phyloP scores from a whole-genome alignment of 495 filamentous ascomycete species.

The Penicillium maclennaniae region DNA sequence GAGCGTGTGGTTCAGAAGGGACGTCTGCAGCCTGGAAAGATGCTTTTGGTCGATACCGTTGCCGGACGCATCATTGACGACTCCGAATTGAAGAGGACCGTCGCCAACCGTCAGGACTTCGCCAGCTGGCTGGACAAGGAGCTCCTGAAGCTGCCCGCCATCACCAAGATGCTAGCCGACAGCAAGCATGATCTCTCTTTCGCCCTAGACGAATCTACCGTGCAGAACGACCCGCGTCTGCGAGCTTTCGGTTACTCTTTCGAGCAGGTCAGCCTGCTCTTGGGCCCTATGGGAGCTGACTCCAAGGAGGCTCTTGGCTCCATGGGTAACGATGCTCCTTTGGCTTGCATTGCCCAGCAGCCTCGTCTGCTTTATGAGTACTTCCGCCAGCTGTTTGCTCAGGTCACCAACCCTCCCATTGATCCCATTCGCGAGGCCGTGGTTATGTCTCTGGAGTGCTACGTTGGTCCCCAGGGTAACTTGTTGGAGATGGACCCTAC shows the following conservation, averaged over 20 bases:
- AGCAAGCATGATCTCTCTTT: slow-evolving; percentile 60
- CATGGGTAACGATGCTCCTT: slow-evolving; percentile 97
- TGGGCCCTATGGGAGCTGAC: slow-evolving; percentile 96
- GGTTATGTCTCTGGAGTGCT: slow-evolving; percentile 98
- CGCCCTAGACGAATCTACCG: slow-evolving; percentile 62
- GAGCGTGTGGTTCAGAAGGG: slow-evolving; percentile 93
- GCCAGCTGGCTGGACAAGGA: slow-evolving; percentile 83
- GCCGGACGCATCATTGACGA: slow-evolving; percentile 97
- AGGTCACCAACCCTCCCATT: slow-evolving; percentile 98
- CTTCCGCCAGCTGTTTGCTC: slow-evolving; percentile 97
- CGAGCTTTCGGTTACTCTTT: slow-evolving; percentile 94
- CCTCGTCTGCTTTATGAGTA: slow-evolving; percentile 95
- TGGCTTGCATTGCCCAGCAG: slow-evolving; percentile 86
- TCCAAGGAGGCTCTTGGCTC: slow-evolving; percentile 99
- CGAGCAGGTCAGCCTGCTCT: slow-evolving; percentile 90
- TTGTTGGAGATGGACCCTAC: slow-evolving; percentile 89
- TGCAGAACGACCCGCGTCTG: slow-evolving; percentile 83
- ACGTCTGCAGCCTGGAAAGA: slow-evolving; percentile 90
- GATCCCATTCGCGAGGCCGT: slow-evolving; percentile 98
- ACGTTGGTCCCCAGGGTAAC: slow-evolving; percentile 96
- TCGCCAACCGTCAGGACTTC: slow-evolving; percentile 83
- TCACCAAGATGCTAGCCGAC: slow-evolving; percentile 57
- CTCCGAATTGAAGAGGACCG: slow-evolving; percentile 84
- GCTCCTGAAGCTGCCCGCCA: slow-evolving; percentile 75
- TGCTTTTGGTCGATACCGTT: slow-evolving; percentile 94